Percentiles rank a stretch among this genome's conserved stretches.
Evolutionary conservation across 148 eudicot species (phyloP).

Genomic region (Diospyros lotus): DNA sequence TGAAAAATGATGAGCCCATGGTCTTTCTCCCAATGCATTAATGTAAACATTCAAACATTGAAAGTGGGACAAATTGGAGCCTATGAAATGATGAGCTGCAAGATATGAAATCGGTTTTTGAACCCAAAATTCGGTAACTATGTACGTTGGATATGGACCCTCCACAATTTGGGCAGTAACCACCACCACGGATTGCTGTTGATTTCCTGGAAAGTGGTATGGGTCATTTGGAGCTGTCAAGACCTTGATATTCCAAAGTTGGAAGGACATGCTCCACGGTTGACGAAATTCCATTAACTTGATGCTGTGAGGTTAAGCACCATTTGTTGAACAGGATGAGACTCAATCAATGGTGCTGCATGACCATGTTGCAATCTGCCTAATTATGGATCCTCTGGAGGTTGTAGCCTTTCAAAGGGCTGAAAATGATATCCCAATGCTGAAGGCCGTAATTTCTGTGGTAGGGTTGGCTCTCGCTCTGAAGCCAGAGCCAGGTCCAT

Average conservation of each 20-base stretch:
- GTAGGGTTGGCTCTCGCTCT: constrained; percentile 6
- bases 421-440: constrained; percentile 6
- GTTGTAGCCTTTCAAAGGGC: constrained; percentile 6
- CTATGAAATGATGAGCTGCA: neutral
- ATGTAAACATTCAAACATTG: no score
- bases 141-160: constrained; percentile 14
- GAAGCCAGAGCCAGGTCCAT: constrained; percentile 5
- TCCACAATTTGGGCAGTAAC: constrained; percentile 5
- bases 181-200: neutral
- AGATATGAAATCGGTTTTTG: neutral
- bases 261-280: constrained; percentile 1
- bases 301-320: constrained; percentile 2
- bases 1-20: no score
- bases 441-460: constrained; percentile 16
- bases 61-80: no score
- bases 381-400: constrained; percentile 20
- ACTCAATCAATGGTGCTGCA: neutral
- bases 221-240: constrained; percentile 16
- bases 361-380: constrained; percentile 9
- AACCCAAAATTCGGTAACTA: neutral
- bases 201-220: constrained; percentile 11
- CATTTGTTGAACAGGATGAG: neutral
- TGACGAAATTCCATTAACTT: constrained; percentile 1
- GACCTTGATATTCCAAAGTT: constrained; percentile 7
- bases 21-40: no score